These are phyloP conservation scores for Verbascum thapsus DNA, from an alignment of 257 asterid species.

Conservation along the genomic window DNA sequence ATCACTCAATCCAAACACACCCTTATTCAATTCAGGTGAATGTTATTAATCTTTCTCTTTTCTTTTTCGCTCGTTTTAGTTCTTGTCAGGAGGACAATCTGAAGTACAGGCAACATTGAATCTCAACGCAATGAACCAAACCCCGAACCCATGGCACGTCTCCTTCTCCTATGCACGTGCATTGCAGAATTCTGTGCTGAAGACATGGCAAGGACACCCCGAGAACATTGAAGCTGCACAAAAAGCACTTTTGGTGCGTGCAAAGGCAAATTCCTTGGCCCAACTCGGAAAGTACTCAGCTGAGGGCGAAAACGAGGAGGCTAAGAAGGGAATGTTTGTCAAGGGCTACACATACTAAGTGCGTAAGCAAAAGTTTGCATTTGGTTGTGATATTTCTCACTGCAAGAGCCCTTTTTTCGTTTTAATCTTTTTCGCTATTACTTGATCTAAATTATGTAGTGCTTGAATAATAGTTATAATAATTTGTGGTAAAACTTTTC, in stretches of 20 bases:
- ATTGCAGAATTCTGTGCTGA: slow-evolving; percentile 73
- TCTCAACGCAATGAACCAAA: slow-evolving; percentile 73
- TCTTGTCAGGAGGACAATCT: slow-evolving; percentile 86
- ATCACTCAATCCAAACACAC: no score
- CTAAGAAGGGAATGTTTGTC: slow-evolving; percentile 81
- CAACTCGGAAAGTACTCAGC: slow-evolving; percentile 81
- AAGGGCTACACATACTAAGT: slow-evolving; percentile 80
- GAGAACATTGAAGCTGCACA: slow-evolving; percentile 79
- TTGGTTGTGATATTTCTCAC: slow-evolving; percentile 15
- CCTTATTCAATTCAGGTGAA: neutral
- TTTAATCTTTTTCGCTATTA: neutral
- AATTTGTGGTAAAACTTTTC: slow-evolving; percentile 12
- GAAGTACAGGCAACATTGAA: slow-evolving; percentile 78
- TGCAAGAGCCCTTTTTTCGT: neutral
- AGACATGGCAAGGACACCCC: slow-evolving; percentile 81
- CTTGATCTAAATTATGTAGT: slow-evolving; percentile 1
- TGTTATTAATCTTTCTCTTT: neutral
- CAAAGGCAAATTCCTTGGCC: slow-evolving; percentile 82
- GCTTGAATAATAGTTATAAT: slow-evolving; percentile 33
- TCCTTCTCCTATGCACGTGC: slow-evolving; percentile 90
- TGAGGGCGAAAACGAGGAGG: slow-evolving; percentile 73
- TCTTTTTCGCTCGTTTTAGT: slow-evolving; percentile 36
- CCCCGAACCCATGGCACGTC: slow-evolving; percentile 87
- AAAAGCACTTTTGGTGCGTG: slow-evolving; percentile 63
- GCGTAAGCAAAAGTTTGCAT: neutral